Base-by-base conservation (phyloP, 2,329 filamentous ascomycete genomes). In the Venturiaceae sp. region DNA sequence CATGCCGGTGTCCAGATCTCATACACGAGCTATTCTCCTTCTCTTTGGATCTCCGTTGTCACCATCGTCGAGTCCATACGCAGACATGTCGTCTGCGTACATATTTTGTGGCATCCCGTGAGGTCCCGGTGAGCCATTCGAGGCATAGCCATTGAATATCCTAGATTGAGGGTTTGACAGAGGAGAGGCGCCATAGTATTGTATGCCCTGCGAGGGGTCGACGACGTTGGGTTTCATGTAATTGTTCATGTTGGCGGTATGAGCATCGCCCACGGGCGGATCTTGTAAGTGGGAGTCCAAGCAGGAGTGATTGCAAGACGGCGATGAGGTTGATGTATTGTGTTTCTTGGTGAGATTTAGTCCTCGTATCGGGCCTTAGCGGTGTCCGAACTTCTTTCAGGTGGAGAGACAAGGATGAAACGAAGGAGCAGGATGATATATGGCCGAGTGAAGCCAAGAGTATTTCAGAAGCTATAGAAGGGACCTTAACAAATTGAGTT, bases 1-100 rank as follows among this genome's bases (percentile, higher is more conserved):
- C 69, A 62, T 68, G 66, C 64, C 64, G 6, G 44, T 21, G n/a
- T 13, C 21, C 14, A 34, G 16, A 26, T 11, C 9, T 68, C 84
- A 77, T 81, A 92, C 89, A 76, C 90, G 83, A 61, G 91, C 90
- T 66, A 96, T 96, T 67, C 91, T 84, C 72, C 92, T 82, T 69
- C 91, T 82, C 79, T 96, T 97, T 21, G 91, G 84, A 68, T 96
- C 92, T 50, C 74, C 66, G 57, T 70, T 70, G 66, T 86, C 89
- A 58, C 65, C 78, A 56, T 81, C 77, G 55, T 75, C 74, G 58
- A 69, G 64, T 44, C 69, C 70, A 59, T 71, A 60, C 16, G 34
- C 57, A 39, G 53, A 66, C 62, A 71, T 65, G 55, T 77, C 70
- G 58, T 80, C 77, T 61, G 62, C 62, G 58, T 72, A 73, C 59